Percentiles rank a stretch among this genome's conserved stretches.
phyloP scores from a whole-genome alignment of 2,329 filamentous ascomycete genomes.

The Cephalotrichum gorgonifer region DNA sequence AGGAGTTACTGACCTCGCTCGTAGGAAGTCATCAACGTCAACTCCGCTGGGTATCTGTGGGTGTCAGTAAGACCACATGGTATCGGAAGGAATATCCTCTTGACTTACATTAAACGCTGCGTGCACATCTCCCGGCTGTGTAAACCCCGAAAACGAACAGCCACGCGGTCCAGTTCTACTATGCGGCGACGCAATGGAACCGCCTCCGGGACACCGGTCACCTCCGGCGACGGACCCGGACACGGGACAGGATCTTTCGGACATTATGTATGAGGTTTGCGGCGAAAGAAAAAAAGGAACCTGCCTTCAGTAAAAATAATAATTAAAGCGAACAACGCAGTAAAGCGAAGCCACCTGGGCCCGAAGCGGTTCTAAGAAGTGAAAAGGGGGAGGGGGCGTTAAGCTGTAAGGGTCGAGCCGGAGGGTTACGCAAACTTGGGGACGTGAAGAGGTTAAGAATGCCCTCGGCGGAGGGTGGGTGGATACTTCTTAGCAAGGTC shows the following conservation, averaged over 20 bases:
- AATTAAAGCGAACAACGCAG: neutral
- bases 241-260: conserved; percentile 19
- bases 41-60: conserved; percentile 32
- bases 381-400: neutral
- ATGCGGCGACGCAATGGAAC: neutral
- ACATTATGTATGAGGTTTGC: conserved; percentile 16
- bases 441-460: too few relatives aligned
- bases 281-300: neutral
- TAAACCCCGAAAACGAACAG: conserved; percentile 20
- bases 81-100: neutral
- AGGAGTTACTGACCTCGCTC: conserved; percentile 21
- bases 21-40: conserved; percentile 33
- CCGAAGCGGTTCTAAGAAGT: neutral
- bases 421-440: too few relatives aligned
- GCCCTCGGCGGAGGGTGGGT: too few relatives aligned
- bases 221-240: conserved; percentile 17
- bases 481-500: too few relatives aligned
- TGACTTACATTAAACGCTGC: conserved; percentile 24
- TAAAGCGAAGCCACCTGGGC: conserved; percentile 4
- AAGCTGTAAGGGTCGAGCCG: too few relatives aligned
- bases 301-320: neutral
- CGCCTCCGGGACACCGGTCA: conserved; percentile 12
- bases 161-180: conserved; percentile 17
- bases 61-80: conserved; percentile 7
- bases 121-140: conserved; percentile 17